Evolutionary conservation across 2,329 filamentous ascomycete genomes (phyloP).

Genomic region (Penicillium freii): DNA sequence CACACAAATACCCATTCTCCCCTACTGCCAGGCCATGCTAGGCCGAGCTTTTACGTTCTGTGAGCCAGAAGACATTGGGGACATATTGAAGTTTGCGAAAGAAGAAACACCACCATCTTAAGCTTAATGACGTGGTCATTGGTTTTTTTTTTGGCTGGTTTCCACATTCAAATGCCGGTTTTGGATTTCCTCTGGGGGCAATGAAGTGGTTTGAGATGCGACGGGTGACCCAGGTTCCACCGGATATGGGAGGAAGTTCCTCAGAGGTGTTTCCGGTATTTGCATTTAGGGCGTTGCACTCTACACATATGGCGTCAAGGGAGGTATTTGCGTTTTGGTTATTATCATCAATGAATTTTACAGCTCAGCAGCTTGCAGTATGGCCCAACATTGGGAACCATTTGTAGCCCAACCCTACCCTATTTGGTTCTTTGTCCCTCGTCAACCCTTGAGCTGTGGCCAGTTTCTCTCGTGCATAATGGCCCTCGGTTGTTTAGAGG

Average conservation of each 20-base stretch:
- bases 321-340: conserved; percentile 11
- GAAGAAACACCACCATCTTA: neutral
- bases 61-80: neutral
- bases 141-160: neutral
- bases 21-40: neutral
- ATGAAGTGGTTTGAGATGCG: neutral
- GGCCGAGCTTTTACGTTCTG: neutral
- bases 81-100: neutral
- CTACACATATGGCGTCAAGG: conserved; percentile 14
- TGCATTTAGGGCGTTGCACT: conserved; percentile 17
- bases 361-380: conserved; percentile 1
- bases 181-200: neutral
- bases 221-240: neutral
- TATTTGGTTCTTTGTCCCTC: neutral
- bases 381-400: neutral
- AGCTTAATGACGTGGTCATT: neutral
- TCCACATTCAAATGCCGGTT: neutral
- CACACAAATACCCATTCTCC: neutral
- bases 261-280: conserved; percentile 2
- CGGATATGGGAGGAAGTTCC: neutral
- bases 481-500: neutral
- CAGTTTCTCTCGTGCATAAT: neutral
- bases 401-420: neutral
- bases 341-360: conserved; percentile 3
- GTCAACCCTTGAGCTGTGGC: neutral